These are phyloP conservation scores for Lathyrus tuberosus DNA, from an alignment of 306 rosid species.

Conservation along the genomic window DNA sequence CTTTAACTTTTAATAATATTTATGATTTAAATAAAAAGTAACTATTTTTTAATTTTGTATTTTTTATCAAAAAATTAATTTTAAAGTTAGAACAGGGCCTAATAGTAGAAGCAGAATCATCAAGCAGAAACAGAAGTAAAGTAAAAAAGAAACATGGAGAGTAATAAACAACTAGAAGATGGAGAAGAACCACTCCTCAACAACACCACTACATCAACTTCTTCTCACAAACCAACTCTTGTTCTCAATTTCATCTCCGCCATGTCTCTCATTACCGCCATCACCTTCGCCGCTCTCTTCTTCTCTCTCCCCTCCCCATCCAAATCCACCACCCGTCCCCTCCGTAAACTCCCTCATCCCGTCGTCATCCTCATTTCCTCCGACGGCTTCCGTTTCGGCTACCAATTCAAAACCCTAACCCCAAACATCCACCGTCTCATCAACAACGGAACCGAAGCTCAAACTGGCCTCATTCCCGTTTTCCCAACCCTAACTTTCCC, in stretches of 20 bases:
- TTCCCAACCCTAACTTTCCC: constrained; percentile 91
- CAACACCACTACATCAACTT: constrained; percentile 43
- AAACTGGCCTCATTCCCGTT: constrained; percentile 70
- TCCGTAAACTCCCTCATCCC: constrained; percentile 55
- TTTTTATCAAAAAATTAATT: too few species aligned
- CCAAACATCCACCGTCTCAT: constrained; percentile 76
- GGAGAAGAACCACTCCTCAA: not conserved
- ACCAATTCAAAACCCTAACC: constrained; percentile 73
- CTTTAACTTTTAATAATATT: too few species aligned
- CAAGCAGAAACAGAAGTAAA: too few species aligned
- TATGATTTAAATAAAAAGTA: too few species aligned
- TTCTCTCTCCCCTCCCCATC: constrained; percentile 32
- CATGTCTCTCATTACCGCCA: constrained; percentile 56
- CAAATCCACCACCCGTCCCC: constrained; percentile 50
- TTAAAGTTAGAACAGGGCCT: too few species aligned
- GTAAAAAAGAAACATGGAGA: too few species aligned
- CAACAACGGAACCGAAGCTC: constrained; percentile 74
- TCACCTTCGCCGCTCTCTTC: constrained; percentile 58
- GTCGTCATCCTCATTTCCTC: constrained; percentile 76
- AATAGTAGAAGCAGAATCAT: too few species aligned
- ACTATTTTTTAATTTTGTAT: too few species aligned
- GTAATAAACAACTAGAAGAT: not conserved
- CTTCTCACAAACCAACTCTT: constrained; percentile 40
- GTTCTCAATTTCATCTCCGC: constrained; percentile 50
- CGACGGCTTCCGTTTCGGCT: constrained; percentile 94